A percentile compares a stretch with the other conserved stretches of the same genome.
phyloP scores from a whole-genome alignment of 2,329 filamentous ascomycete species.

The Emericellopsis atlantica region DNA sequence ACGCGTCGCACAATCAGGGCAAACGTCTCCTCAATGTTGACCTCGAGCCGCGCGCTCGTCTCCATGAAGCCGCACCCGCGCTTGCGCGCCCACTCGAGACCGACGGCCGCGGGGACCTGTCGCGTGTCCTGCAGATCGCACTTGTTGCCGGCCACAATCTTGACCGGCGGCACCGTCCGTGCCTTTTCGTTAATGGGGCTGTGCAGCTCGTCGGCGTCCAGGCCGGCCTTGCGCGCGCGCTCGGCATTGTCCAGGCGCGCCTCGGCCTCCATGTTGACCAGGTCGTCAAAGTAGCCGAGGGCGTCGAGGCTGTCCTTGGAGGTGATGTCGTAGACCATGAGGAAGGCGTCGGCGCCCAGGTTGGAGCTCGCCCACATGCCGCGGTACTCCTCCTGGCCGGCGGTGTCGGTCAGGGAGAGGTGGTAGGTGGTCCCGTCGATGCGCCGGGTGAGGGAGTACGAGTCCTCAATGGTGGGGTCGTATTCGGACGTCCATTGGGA shows the following conservation, averaged over 20 bases:
- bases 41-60: constrained; percentile 71
- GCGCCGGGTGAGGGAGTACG: constrained; percentile 68
- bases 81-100: constrained; percentile 64
- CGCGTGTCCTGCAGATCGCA: constrained; percentile 64
- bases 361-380: constrained; percentile 76
- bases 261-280: constrained; percentile 75
- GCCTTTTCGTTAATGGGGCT: constrained; percentile 18
- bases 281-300: constrained; percentile 66
- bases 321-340: constrained; percentile 83
- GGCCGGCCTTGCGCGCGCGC: constrained; percentile 31
- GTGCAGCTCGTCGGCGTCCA: constrained; percentile 15
- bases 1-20: constrained; percentile 53
- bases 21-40: constrained; percentile 86
- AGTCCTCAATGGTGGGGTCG: constrained; percentile 73
- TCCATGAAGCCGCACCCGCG: constrained; percentile 79
- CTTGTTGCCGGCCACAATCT: constrained; percentile 79
- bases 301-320: constrained; percentile 53
- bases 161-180: constrained; percentile 56
- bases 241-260: constrained; percentile 50
- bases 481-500: constrained; percentile 78
- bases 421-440: constrained; percentile 74
- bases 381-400: constrained; percentile 83
- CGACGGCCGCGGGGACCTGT: constrained; percentile 55
- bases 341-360: constrained; percentile 67
- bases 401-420: constrained; percentile 69